Conservation (phyloP, 2,329 filamentous ascomycete genomes). For the Scedosporium apiospermum region DNA sequence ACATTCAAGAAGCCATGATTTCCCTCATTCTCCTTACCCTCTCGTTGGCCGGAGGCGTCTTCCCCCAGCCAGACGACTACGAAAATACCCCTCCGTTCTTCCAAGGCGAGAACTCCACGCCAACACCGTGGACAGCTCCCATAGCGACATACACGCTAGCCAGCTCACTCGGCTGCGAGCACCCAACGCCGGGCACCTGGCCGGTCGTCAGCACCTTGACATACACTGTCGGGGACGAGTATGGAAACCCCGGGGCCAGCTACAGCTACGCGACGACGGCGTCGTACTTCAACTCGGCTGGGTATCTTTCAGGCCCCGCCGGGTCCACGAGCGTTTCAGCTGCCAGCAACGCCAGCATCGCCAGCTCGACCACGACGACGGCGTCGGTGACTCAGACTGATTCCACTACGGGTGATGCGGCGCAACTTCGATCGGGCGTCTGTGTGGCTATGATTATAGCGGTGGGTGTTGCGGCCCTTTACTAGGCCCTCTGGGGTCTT, state of each 20-base stretch:
- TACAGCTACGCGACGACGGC: not conserved
- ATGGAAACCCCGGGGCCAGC: no score
- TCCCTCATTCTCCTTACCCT: not conserved
- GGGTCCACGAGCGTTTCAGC: not conserved
- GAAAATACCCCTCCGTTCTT: no score
- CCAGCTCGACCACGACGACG: not conserved
- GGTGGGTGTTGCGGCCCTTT: not conserved
- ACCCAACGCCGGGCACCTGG: no score
- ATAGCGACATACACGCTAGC: no score
- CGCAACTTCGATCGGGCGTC: not conserved
- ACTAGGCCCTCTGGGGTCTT: not conserved
- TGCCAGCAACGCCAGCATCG: not conserved
- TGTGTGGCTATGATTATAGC: not conserved
- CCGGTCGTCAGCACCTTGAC: no score
- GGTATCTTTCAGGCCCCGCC: not conserved
- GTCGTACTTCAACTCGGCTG: no score
- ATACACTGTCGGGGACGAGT: no score
- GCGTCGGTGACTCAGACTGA: not conserved
- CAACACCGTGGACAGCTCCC: no score
- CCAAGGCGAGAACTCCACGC: no score
- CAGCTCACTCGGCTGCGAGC: no score
- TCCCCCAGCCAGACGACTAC: slow-evolving; percentile 4
- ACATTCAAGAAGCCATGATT: not conserved
- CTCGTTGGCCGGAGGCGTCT: not conserved
- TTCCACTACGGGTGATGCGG: not conserved